phyloP scores from a whole-genome alignment of 192 early-diverging fungal genomes.

The Dissophora globulifera region DNA sequence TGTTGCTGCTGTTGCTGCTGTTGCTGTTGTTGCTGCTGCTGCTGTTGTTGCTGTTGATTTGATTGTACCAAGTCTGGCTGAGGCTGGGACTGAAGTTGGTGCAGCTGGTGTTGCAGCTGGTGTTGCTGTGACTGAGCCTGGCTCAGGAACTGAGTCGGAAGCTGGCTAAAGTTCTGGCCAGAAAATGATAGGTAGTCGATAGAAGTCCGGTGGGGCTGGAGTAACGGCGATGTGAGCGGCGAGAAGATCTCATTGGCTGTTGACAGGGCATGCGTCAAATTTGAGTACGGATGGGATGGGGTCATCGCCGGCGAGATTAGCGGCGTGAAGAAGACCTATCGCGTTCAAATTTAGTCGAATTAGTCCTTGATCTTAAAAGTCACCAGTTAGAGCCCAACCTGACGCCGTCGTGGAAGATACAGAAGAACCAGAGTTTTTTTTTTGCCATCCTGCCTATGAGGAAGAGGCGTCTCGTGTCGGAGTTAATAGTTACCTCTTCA shows the following conservation, averaged over 20 bases:
- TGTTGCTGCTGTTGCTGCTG: conserved; percentile 33
- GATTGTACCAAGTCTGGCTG: conserved; percentile 18
- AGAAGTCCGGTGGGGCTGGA: conserved; percentile 57
- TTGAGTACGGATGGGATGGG: conserved; percentile 66
- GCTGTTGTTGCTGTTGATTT: conserved; percentile 12
- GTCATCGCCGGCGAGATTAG: conserved; percentile 79
- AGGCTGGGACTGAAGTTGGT: conserved; percentile 37
- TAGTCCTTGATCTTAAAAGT: no score
- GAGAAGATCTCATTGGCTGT: conserved; percentile 63
- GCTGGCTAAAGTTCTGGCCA: conserved; percentile 26
- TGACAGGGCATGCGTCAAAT: conserved; percentile 41
- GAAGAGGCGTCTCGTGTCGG: no score
- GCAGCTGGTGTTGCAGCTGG: conserved; percentile 36
- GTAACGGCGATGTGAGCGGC: conserved; percentile 73
- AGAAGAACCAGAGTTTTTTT: no score
- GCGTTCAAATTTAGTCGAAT: background rate
- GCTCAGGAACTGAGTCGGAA: conserved; percentile 44
- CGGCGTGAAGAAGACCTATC: conserved; percentile 61
- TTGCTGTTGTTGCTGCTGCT: conserved; percentile 12
- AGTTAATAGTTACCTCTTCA: conserved; percentile 45
- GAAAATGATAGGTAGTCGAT: conserved; percentile 40
- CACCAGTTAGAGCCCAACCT: no score
- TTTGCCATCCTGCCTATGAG: no score
- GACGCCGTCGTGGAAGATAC: no score
- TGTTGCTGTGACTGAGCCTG: conserved; percentile 31